Evolutionary conservation across 768 basidiomycete species (phyloP), one percentile per base, ranked within the genome.

Genomic region (Polyporus arcularius): DNA sequence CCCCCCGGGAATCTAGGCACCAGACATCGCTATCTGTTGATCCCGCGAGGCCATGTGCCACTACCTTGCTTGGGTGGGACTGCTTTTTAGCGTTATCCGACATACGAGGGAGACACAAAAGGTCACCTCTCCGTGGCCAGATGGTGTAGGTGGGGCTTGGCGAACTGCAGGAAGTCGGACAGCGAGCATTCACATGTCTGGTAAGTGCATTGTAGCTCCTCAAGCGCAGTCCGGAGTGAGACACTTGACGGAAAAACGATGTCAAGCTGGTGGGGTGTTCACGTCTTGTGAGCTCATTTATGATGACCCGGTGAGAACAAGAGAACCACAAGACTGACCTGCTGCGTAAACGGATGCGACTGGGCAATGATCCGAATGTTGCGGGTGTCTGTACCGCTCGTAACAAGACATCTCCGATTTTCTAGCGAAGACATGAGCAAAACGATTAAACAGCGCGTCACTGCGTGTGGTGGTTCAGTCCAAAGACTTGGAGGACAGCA

Each of bases 1-100:
- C 64, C 4, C 86, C 85, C 16, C 86, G 81, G 2, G 79, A 76
- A 66, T 90, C 88, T 57, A 90, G 76, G 66, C 86, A 88, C 90
- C 90, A 92, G 2, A 78, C 79, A 61, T 89, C 88, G 32, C 85
- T 82, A 5, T 68, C 64, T 7, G 54, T 57, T 12, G 60, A 28
- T 10, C 59, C 57, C 0, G 67, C 54, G 9, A 61, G 28, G 10
- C 68, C 68, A 3, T 64, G 7, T 2, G 67, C 70, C 7, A 64
- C 14, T 3, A 71, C 40, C 21, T 63, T 54, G 21, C 69, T 70
- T 16, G n/a, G 35, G 6, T 18, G n/a, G 12, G 48, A 9, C 30
- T 26, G 54, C 45, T 21, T 42, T 49, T 49, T 41, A 2, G 41
- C 18, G 32, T 55, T 31, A 31, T 31, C 21, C 53, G 26, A 53